These are phyloP conservation scores for Iris macrosiphon DNA, from an alignment of 106 monocot species.

Conservation along the genomic window DNA sequence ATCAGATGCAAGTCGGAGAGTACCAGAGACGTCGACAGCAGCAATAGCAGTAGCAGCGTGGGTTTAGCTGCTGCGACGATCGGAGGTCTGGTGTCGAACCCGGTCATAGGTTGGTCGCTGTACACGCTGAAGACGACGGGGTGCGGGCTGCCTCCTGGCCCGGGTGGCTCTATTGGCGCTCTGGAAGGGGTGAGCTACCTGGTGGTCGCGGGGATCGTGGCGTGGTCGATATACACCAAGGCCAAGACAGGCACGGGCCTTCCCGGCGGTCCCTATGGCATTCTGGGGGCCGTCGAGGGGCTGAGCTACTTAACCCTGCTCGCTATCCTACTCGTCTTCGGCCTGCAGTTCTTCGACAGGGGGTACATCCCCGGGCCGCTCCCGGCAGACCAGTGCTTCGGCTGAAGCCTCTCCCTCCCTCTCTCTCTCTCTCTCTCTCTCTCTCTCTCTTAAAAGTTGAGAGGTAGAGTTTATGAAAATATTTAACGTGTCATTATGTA, in stretches of 20 bases:
- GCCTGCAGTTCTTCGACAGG: conserved; percentile 54
- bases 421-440: too few relatives aligned
- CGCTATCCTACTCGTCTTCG: conserved; percentile 64
- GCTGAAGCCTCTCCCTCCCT: too few relatives aligned
- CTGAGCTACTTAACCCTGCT: conserved; percentile 55
- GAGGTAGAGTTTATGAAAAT: too few relatives aligned
- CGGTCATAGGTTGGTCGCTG: conserved; percentile 65
- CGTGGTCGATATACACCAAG: conserved; percentile 75
- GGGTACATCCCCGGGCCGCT: conserved; percentile 77
- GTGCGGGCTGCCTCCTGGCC: conserved; percentile 86
- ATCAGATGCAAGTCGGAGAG: conserved; percentile 10
- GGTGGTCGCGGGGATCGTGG: conserved; percentile 58
- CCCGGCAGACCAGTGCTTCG: conserved; percentile 85
- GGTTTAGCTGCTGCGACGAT: conserved; percentile 26
- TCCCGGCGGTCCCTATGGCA: conserved; percentile 66
- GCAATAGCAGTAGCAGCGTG: background rate
- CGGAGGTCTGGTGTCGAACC: conserved; percentile 41
- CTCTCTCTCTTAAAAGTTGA: too few relatives aligned
- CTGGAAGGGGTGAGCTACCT: conserved; percentile 88
- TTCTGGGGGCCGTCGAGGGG: conserved; percentile 85
- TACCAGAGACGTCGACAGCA: background rate
- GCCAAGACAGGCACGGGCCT: conserved; percentile 64
- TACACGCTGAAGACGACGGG: conserved; percentile 89
- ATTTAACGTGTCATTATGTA: too few relatives aligned
- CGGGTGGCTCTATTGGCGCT: conserved; percentile 49